Conservation (phyloP, 2,329 filamentous ascomycete genomes). For the Aspergillus piperis region DNA sequence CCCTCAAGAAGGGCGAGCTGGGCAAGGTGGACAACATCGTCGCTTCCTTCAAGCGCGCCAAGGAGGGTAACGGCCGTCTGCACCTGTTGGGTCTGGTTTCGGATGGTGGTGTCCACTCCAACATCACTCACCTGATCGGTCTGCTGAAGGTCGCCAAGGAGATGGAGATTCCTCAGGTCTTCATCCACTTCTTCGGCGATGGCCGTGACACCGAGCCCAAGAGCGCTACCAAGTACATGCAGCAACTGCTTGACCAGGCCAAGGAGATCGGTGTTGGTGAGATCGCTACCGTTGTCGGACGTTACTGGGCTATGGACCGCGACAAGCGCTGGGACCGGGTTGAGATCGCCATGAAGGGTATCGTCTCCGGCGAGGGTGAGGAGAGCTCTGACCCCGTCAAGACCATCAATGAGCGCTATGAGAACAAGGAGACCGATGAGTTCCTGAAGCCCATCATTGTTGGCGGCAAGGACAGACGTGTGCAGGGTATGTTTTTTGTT, state of each 20-base stretch:
- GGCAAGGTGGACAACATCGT: conserved; percentile 75
- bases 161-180: conserved; percentile 83
- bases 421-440: conserved; percentile 87
- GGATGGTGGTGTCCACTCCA: conserved; percentile 93
- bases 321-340: conserved; percentile 99
- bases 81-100: conserved; percentile 91
- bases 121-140: conserved; percentile 89
- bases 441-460: conserved; percentile 98
- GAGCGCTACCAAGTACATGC: conserved; percentile 83
- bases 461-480: conserved; percentile 78
- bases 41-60: conserved; percentile 74
- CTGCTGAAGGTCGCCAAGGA: conserved; percentile 89
- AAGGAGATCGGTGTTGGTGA: conserved; percentile 85
- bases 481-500: conserved; percentile 65
- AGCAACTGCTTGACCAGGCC: conserved; percentile 76
- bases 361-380: conserved; percentile 85
- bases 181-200: conserved; percentile 98
- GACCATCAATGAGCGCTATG: conserved; percentile 85
- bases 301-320: conserved; percentile 99
- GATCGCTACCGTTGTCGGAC: conserved; percentile 88
- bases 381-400: conserved; percentile 79
- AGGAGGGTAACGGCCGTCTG: conserved; percentile 85
- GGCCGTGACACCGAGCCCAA: conserved; percentile 98
- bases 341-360: conserved; percentile 83
- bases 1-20: conserved; percentile 82